Evolutionary conservation across 371 early-diverging fungal species (phyloP).

Genomic region (Zopfochytrium polystomum): DNA sequence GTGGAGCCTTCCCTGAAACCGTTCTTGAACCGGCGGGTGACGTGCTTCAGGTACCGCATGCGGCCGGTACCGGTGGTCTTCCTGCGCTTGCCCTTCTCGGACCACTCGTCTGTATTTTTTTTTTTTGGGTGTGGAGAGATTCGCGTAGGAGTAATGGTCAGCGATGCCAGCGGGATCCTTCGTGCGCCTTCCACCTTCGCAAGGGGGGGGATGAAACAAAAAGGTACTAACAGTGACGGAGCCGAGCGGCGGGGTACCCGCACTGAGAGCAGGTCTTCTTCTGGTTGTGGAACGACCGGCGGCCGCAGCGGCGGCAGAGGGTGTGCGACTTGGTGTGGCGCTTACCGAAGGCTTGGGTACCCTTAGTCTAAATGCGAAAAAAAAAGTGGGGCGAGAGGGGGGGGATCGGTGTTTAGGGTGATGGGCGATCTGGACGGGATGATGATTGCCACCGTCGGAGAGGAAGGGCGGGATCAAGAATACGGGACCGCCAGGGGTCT

Average conservation of each 20-base stretch:
- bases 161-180: background rate
- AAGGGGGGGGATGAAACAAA: background rate
- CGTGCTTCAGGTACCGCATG: constrained; percentile 92
- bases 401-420: too few relatives aligned
- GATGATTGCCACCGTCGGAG: too few relatives aligned
- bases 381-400: too few relatives aligned
- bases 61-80: constrained; percentile 99
- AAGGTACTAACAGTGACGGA: constrained; percentile 79
- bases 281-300: constrained; percentile 98
- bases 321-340: constrained; percentile 99
- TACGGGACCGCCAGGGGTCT: too few relatives aligned
- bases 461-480: too few relatives aligned
- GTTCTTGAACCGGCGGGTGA: constrained; percentile 93
- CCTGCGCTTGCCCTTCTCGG: constrained; percentile 95
- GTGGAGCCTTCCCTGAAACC: constrained; percentile 72
- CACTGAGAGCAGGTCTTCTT: constrained; percentile 99
- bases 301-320: constrained; percentile 97
- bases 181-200: too few relatives aligned
- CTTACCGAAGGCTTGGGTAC: constrained; percentile 99
- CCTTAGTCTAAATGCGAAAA: constrained; percentile 99
- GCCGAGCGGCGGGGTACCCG: constrained; percentile 98
- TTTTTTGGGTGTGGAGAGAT: background rate
- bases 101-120: constrained; percentile 76
- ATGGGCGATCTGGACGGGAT: too few relatives aligned
- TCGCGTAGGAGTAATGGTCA: background rate